Conservation (phyloP, 208 protist genomes). For the Leishmania tarentolae region DNA sequence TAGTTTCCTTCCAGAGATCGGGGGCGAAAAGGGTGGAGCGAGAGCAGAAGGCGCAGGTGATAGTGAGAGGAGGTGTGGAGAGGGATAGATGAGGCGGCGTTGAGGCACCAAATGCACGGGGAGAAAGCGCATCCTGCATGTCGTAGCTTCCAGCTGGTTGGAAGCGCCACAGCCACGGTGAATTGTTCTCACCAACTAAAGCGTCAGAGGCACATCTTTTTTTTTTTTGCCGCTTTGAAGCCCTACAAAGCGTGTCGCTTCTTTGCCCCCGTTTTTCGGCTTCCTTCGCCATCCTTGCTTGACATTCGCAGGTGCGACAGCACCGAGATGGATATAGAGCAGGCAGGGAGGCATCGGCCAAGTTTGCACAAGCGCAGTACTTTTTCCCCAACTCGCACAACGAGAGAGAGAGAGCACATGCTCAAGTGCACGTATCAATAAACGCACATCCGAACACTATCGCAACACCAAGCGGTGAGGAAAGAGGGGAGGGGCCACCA, state of each 20-base stretch:
- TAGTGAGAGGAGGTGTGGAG: not conserved
- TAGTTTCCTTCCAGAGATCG: not conserved
- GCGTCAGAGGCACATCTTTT: not conserved
- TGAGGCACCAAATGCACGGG: not conserved
- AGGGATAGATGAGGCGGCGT: not conserved
- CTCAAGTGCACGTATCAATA: not conserved
- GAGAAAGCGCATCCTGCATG: not conserved
- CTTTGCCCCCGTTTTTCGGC: not conserved
- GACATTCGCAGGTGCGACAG: not conserved
- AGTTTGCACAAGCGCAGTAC: not conserved
- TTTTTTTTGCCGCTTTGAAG: not conserved
- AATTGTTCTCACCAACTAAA: not conserved
- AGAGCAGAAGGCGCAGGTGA: not conserved
- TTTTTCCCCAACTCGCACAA: not conserved
- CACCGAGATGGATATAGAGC: too few species aligned
- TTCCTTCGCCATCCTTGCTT: not conserved
- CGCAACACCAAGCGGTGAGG: not conserved
- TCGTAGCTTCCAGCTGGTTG: not conserved
- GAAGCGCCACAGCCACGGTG: not conserved
- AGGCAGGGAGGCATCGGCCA: not conserved
- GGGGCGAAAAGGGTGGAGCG: not conserved
- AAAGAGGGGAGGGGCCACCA: not conserved
- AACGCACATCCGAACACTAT: not conserved
- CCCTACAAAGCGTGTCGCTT: too few species aligned
- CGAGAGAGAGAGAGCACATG: not conserved